Evolutionary conservation across 306 rosid genomes (phyloP), one percentile per base, ranked within the genome.

Genomic region (Cicer chorassanicum): DNA sequence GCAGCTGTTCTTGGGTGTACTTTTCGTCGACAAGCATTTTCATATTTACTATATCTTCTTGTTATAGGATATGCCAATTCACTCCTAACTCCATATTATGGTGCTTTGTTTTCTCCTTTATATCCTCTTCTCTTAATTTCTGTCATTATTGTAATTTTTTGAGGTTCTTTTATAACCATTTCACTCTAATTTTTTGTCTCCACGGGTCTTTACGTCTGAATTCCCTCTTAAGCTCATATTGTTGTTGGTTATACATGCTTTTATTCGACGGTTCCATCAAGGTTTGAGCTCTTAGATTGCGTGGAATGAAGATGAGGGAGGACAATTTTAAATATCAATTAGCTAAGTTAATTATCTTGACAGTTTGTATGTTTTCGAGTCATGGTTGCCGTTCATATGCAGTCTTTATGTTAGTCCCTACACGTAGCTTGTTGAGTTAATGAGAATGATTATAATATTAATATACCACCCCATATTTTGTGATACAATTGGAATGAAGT

Each of bases 391-490:
- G 43, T 56, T 64, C 51, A 54, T 67, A 56, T 29, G 49, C 40
- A 4, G 59, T 42, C 9, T 29, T 57, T 39, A 61, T 41, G 57
- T 6, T 49, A 65, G 65, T 49, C 56, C 12, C 48, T 49, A 49
- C 36, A 43, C 5, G 38, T 77, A 42, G 84, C 76, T 68, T 24
- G 53, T 73, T 21, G 48, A 73, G 48, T 60, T 49, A 48, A 46
- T 50, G 54, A 14, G 16, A 15, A 72, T 67, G 59, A 46, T 75
- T 49, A 68, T 65, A 68, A 66, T 72, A 67, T 70, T 1, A 6
- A 6, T 46, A 10, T 59, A 70, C 16, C 15, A 63, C 54, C 62
- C 72, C 65, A 59, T 72, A 56, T 56, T n/a, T 65, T 72, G 70
- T 14, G 18, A 34, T 38, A 68, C 34, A 50, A 49, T 62, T 56